Percentiles rank a stretch among this genome's conserved stretches.
Conservation (phyloP, 177 flowering plant genomes). For the Viscum album region DNA sequence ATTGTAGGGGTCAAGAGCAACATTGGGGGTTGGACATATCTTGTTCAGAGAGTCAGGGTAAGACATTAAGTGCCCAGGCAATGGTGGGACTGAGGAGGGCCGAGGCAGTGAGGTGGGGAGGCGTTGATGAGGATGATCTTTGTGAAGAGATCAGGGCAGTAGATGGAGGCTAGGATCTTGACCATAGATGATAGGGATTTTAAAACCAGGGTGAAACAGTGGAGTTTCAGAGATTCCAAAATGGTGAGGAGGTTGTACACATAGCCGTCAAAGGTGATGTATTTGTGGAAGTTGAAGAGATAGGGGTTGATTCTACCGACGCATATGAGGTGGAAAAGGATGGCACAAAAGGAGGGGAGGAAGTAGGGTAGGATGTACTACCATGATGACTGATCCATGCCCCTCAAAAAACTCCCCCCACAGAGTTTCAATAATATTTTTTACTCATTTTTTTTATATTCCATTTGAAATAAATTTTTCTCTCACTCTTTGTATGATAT, state of each 20-base stretch:
- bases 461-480: too few species aligned
- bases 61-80: too few species aligned
- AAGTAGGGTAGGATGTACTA: too few species aligned
- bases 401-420: too few species aligned
- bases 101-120: too few species aligned
- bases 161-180: constrained; percentile 60
- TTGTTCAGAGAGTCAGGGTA: too few species aligned
- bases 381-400: constrained; percentile 91
- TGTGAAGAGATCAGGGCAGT: constrained; percentile 71
- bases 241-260: constrained; percentile 67
- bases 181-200: constrained; percentile 65
- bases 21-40: too few species aligned
- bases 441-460: too few species aligned
- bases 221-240: constrained; percentile 45
- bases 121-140: constrained; percentile 57
- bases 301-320: constrained; percentile 91
- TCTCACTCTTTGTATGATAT: too few species aligned
- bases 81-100: too few species aligned
- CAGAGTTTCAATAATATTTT: too few species aligned
- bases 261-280: constrained; percentile 66
- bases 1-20: too few species aligned
- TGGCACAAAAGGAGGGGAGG: constrained; percentile 36
- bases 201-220: constrained; percentile 59
- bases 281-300: constrained; percentile 73
- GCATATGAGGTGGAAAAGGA: constrained; percentile 79